Base-by-base conservation (phyloP, 306 rosid species). In the Cotoneaster glaucophyllus region DNA sequence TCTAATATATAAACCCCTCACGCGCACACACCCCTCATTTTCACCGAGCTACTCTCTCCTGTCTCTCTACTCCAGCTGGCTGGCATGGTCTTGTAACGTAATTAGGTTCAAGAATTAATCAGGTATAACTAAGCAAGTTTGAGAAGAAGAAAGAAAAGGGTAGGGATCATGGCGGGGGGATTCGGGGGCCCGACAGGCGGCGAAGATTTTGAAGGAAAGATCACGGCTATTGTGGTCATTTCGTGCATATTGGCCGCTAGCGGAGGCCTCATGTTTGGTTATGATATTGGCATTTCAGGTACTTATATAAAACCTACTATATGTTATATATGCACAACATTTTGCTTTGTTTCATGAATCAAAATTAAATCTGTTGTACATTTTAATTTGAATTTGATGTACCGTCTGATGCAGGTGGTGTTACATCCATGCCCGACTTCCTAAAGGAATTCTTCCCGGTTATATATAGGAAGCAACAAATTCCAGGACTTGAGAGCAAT, bases 201-300 rank as follows among this genome's bases (percentile, higher is more conserved):
- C 1, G 58, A 39, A 17, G 66, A 82, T 0, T 90, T 84, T 64
- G 90, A 90, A 52, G 90, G 90, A 0, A 85, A 15, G 74, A 87
- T 86, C 67, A 90, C 90, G 0, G 28, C 75, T 1, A 21, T 87
- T 9, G 91, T 85, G 63, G 53, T 87, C 11, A 32, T 85, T 9
- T 90, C 94, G 1, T 87, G 87, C 74, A 52, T 90, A 8, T 68
- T 87, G 90, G 90, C 90, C 0, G 90, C 91, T 12, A 73, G 85
- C 7, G 87, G 95, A 14, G 91, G 95, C 6, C 90, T 89, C 28
- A 89, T 89, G 94, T 87, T 89, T 61, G 90, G 94, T 62, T 89
- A 84, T 50, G 94, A 89, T 22, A 62, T 87, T 41, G 91, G 91
- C 31, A 83, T 89, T 76, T 87, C 94, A 2, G 90, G 90, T 83